Evolutionary conservation across 257 asterid genomes (phyloP).

Genomic region (Mitragyna speciosa): DNA sequence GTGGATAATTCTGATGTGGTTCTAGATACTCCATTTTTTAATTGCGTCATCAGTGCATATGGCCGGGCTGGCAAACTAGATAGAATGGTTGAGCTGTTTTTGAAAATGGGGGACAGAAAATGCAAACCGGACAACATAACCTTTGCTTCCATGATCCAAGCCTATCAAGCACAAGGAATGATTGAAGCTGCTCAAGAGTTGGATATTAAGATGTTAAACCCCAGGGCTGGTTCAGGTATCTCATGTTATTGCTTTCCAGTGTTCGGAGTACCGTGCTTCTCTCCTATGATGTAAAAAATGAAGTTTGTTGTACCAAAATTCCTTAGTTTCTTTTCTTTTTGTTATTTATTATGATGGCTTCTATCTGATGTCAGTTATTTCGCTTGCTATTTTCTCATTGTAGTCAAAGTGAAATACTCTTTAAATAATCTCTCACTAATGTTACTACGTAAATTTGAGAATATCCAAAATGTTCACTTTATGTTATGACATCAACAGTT

Average conservation of each 20-base stretch:
- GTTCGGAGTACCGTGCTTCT: not conserved
- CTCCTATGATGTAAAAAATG: not conserved
- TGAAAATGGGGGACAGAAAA: slow-evolving; percentile 58
- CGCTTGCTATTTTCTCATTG: not conserved
- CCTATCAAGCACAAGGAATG: slow-evolving; percentile 66
- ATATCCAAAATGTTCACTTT: not conserved
- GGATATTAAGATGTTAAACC: slow-evolving; percentile 43
- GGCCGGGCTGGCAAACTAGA: slow-evolving; percentile 74
- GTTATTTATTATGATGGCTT: not conserved
- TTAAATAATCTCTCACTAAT: not conserved
- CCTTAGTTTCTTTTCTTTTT: not conserved
- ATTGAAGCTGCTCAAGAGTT: slow-evolving; percentile 55
- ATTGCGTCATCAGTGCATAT: slow-evolving; percentile 68
- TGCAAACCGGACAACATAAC: slow-evolving; percentile 76
- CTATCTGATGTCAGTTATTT: not conserved
- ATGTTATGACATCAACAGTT: not conserved
- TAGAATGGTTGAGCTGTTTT: slow-evolving; percentile 62
- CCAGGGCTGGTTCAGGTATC: slow-evolving; percentile 31
- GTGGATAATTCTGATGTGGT: slow-evolving; percentile 74
- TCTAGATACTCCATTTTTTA: slow-evolving; percentile 76
- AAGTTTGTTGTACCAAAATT: not conserved
- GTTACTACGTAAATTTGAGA: not conserved
- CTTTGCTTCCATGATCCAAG: slow-evolving; percentile 64
- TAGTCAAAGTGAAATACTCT: not conserved
- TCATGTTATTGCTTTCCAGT: not conserved